Percentiles rank a stretch among this genome's conserved stretches.
Conservation (phyloP, 2,329 filamentous ascomycete genomes). For the Neonectria ditissima region DNA sequence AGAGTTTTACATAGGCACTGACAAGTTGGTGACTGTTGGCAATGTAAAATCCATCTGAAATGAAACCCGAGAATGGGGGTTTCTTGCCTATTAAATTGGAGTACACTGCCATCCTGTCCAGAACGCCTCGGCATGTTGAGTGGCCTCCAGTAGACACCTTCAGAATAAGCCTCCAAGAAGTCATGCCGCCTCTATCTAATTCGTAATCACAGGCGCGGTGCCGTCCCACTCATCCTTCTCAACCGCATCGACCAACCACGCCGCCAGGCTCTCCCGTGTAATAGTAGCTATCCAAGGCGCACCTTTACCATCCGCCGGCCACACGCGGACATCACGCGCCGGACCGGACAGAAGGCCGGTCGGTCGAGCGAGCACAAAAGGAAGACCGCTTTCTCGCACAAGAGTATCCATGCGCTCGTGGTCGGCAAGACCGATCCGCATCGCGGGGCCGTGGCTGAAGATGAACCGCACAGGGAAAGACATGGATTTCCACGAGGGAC, state of each 20-base stretch:
- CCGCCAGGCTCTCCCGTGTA: conserved; percentile 55
- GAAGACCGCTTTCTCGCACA: conserved; percentile 48
- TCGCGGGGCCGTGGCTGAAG: conserved; percentile 58
- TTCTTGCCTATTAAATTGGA: not conserved
- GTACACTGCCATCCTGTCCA: not conserved
- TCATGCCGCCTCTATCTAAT: conserved; percentile 40
- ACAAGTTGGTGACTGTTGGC: no score
- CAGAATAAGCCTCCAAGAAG: not conserved
- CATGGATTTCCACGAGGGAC: conserved; percentile 57
- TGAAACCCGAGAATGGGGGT: no score
- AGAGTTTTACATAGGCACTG: no score
- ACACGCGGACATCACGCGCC: conserved; percentile 51
- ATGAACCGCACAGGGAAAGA: conserved; percentile 56
- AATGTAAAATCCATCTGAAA: no score
- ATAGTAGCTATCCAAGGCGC: conserved; percentile 54
- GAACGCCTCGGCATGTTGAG: not conserved
- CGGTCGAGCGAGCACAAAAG: conserved; percentile 58
- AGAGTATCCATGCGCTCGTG: conserved; percentile 60
- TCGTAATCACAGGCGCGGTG: conserved; percentile 60
- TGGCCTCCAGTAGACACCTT: not conserved
- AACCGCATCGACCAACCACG: conserved; percentile 58
- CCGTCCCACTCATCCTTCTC: conserved; percentile 57
- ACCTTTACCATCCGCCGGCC: conserved; percentile 56
- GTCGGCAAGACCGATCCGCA: conserved; percentile 59
- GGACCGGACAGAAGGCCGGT: conserved; percentile 56